Conservation (phyloP, 176 grass and related monocot species). For the Juncus effusus region DNA sequence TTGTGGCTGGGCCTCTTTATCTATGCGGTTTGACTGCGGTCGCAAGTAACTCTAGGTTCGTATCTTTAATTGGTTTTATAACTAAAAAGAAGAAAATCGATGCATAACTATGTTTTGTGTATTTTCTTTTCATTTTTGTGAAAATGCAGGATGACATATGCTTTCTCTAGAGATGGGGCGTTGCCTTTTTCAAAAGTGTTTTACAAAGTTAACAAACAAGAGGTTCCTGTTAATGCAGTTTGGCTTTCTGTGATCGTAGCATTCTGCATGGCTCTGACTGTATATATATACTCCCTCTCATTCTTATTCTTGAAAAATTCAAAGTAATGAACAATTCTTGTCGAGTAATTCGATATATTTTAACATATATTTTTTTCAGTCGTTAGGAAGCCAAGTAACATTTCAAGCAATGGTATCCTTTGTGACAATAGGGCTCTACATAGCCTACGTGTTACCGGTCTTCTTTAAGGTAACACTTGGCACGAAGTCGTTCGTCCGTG, state of each 20-base stretch:
- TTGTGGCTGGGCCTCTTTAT: slow-evolving; percentile 45
- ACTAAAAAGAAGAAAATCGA: background rate
- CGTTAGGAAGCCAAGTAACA: slow-evolving; percentile 51
- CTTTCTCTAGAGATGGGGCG: slow-evolving; percentile 69
- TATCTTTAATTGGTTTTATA: background rate
- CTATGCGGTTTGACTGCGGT: slow-evolving; percentile 41
- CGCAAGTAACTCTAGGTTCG: slow-evolving; percentile 65
- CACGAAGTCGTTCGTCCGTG: slow-evolving; percentile 24
- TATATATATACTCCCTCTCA: background rate
- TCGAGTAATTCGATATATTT: background rate
- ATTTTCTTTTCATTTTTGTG: background rate
- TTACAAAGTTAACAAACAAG: slow-evolving; percentile 50
- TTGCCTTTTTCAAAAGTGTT: slow-evolving; percentile 53
- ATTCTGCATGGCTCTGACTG: slow-evolving; percentile 64
- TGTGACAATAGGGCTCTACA: slow-evolving; percentile 38
- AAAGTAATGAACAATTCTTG: background rate
- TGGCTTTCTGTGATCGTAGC: slow-evolving; percentile 57
- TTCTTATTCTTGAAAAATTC: background rate
- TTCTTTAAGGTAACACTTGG: slow-evolving; percentile 54
- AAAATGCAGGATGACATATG: slow-evolving; percentile 50
- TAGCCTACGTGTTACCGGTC: slow-evolving; percentile 55
- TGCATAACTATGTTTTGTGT: background rate
- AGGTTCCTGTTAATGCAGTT: slow-evolving; percentile 60
- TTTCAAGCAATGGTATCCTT: slow-evolving; percentile 28
- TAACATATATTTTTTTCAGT: slow-evolving; percentile 25